Base-by-base conservation (phyloP, 176 grass and related monocot genomes). In the Calamus simplicifolius region DNA sequence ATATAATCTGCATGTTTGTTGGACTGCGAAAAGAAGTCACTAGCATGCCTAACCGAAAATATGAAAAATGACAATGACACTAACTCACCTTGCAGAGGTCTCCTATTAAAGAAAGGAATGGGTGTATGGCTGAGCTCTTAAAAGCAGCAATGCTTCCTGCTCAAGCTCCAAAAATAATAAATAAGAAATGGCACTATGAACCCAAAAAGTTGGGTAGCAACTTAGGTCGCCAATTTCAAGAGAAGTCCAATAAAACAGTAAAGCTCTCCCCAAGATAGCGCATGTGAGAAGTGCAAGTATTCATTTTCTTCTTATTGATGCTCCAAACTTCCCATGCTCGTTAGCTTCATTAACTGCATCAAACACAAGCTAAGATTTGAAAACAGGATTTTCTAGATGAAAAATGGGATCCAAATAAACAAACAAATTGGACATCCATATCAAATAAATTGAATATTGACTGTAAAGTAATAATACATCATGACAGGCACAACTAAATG, bases 261-360 rank as follows among this genome's bases (percentile, higher is more conserved):
- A 6, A 18, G 12, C 6, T 55, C 13, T 27, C 18, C 16, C 14
- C 7, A 19, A 35, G 14, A 54, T 51, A n/a, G 58, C 54, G 58
- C 54, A 56, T 23, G 27, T 3, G 25, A 59, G 59, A 61, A 62
- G 16, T 13, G n/a, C 29, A 62, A 18, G 18, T 6, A 18, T 19
- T 19, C 18, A 12, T 48, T 18, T 25, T 62, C 48, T 62, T 4
- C 35, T 61, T 49, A 8, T 63, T 38, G 48, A 49, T 49, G 30
- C 3, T 48, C 29, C 0, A 7, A 43, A 26, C 31, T 49, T 63
- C 35, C 60, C 5, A 23, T 21, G 60, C 38, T 63, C 16, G 60
- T 48, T 63, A 25, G 31, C 38, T 63, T 63, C 23, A 63, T 63
- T 3, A 63, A 43, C 60, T 63, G 60, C 15, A 6, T 48, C 60